Conservation (phyloP, 768 basidiomycete genomes). For the Pleurotus giganteus region DNA sequence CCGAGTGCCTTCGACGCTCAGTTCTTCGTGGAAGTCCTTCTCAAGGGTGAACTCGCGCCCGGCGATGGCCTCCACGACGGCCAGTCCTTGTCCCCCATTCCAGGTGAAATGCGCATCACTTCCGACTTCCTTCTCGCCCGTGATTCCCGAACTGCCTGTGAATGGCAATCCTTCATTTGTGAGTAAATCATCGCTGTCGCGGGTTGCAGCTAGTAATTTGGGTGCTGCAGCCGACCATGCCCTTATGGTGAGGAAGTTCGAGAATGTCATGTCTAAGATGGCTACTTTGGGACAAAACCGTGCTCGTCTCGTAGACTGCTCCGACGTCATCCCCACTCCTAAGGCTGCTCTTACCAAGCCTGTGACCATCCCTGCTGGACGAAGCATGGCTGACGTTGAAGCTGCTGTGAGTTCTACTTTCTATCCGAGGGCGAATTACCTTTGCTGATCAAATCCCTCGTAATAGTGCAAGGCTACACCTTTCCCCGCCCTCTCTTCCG, state of each 20-base stretch:
- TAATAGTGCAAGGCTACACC: conserved; percentile 19
- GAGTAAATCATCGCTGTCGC: not conserved
- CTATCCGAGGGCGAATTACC: not conserved
- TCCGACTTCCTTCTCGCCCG: conserved; percentile 25
- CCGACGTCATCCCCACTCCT: conserved; percentile 22
- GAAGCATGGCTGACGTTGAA: conserved; percentile 24
- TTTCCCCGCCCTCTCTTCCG: conserved; percentile 8
- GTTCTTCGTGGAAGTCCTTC: conserved; percentile 28
- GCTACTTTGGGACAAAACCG: conserved; percentile 25
- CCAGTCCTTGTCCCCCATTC: conserved; percentile 20
- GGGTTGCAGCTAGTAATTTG: not conserved
- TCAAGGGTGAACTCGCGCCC: conserved; percentile 24
- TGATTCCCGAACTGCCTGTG: conserved; percentile 33
- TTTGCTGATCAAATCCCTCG: not conserved
- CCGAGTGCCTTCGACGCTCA: conserved; percentile 29
- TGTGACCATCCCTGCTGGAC: conserved; percentile 27
- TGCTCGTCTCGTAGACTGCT: conserved; percentile 23
- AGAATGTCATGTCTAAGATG: conserved; percentile 29
- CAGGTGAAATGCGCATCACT: conserved; percentile 28
- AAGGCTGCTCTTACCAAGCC: conserved; percentile 11
- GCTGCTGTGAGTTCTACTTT: conserved; percentile 17
- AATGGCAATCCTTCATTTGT: conserved; percentile 37
- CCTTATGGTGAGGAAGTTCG: conserved; percentile 22
- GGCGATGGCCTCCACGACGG: conserved; percentile 22
- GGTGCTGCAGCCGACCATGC: conserved; percentile 18